A percentile compares a stretch with the other conserved stretches of the same genome.
Evolutionary conservation across 768 basidiomycete genomes (phyloP).

Genomic region (Cantharellus anzutake): DNA sequence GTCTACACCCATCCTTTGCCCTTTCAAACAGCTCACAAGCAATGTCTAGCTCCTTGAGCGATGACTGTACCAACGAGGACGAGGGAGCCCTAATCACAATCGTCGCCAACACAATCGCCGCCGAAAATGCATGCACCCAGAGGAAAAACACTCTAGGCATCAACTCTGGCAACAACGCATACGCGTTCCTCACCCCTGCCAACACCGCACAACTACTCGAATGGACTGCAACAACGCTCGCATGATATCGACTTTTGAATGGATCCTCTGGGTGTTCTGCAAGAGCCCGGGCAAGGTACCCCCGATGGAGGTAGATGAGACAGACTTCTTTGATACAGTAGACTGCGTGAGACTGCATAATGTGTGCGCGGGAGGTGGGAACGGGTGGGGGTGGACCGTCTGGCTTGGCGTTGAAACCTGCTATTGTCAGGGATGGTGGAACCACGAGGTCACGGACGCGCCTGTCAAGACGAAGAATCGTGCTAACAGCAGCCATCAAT

Average conservation of each 20-base stretch:
- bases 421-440: conserved; percentile 6
- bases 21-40: conserved; percentile 6
- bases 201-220: conserved; percentile 20
- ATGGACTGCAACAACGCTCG: conserved; percentile 35
- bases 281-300: conserved; percentile 59
- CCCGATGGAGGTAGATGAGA: conserved; percentile 12
- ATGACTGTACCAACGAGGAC: conserved; percentile 52
- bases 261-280: conserved; percentile 45
- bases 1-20: conserved; percentile 6
- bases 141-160: conserved; percentile 51
- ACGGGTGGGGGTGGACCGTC: neutral
- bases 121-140: conserved; percentile 56
- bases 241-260: conserved; percentile 45
- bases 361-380: conserved; percentile 1
- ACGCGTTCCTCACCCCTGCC: conserved; percentile 38
- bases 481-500: neutral
- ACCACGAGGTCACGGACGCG: conserved; percentile 8
- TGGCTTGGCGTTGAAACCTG: conserved; percentile 4
- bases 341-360: conserved; percentile 1
- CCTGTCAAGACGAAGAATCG: conserved; percentile 9
- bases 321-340: conserved; percentile 13
- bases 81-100: conserved; percentile 59
- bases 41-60: conserved; percentile 39
- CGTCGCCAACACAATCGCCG: conserved; percentile 52
- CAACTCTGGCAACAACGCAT: conserved; percentile 32